A percentile compares a stretch with the other conserved stretches of the same genome.
phyloP scores from a whole-genome alignment of 2,329 filamentous ascomycete genomes.

The Fusarium papillatum region DNA sequence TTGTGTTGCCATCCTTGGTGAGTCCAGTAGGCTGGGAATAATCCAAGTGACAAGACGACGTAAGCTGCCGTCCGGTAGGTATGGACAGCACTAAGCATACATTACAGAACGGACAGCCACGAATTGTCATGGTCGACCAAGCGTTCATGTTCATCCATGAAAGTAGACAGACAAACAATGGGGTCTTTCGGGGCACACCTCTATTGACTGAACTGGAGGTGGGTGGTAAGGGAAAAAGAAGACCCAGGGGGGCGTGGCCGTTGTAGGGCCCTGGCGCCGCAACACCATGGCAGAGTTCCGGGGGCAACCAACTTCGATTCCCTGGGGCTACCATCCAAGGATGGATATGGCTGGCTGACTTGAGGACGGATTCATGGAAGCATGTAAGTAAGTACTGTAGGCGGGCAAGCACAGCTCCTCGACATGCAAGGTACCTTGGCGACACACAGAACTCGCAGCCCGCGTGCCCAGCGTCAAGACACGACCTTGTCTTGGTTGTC shows the following conservation, averaged over 20 bases:
- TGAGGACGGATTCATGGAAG: slow-evolving; percentile 14
- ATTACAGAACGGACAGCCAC: slow-evolving; percentile 1
- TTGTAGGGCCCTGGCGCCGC: slow-evolving; percentile 3
- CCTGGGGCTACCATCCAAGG: slow-evolving; percentile 3
- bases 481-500: slow-evolving; percentile 12
- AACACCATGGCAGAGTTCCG: slow-evolving; percentile 5
- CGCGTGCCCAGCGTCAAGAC: slow-evolving; percentile 7
- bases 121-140: slow-evolving; percentile 8
- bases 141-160: background rate
- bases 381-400: background rate
- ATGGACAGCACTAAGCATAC: background rate
- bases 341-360: slow-evolving; percentile 10
- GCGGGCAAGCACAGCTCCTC: slow-evolving; percentile 10
- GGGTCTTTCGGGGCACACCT: background rate
- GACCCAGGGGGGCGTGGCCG: slow-evolving; percentile 3
- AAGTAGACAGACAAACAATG: background rate
- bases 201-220: background rate
- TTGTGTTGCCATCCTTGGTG: slow-evolving; percentile 39
- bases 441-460: slow-evolving; percentile 14
- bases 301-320: slow-evolving; percentile 10
- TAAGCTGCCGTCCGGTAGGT: background rate
- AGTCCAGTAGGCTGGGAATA: slow-evolving; percentile 12
- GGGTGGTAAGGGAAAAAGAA: slow-evolving; percentile 5
- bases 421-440: slow-evolving; percentile 31
- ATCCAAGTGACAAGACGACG: background rate